Percentiles rank a stretch among this genome's conserved stretches.
These are phyloP conservation scores for Scedosporium boydii DNA, from an alignment of 2,329 filamentous ascomycete species.

Conservation along the genomic window DNA sequence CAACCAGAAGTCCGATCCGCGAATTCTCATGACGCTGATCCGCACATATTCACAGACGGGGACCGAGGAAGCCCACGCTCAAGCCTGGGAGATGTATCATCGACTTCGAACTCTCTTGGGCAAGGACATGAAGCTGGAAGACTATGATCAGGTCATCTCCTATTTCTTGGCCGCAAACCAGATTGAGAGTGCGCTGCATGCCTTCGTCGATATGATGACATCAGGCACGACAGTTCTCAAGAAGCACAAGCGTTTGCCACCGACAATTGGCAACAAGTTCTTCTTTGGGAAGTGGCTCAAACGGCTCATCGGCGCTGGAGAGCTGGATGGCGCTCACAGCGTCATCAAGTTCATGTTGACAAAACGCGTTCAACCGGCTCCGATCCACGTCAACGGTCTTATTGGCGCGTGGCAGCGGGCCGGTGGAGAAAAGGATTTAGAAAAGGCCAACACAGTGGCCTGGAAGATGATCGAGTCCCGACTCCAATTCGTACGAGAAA, in stretches of 20 bases:
- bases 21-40: conserved; percentile 60
- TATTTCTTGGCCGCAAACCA: conserved; percentile 59
- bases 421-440: conserved; percentile 40
- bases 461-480: conserved; percentile 70
- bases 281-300: conserved; percentile 88
- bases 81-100: conserved; percentile 60
- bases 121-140: conserved; percentile 53
- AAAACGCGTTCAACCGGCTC: conserved; percentile 55
- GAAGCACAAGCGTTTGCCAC: conserved; percentile 31
- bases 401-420: conserved; percentile 69
- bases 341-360: conserved; percentile 70
- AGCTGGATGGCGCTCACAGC: conserved; percentile 60
- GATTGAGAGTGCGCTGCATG: conserved; percentile 57
- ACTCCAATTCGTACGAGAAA: conserved; percentile 50
- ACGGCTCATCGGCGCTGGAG: conserved; percentile 63
- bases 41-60: conserved; percentile 49
- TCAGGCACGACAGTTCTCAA: conserved; percentile 42
- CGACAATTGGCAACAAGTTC: conserved; percentile 58
- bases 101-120: conserved; percentile 53
- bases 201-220: conserved; percentile 87
- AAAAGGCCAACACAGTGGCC: conserved; percentile 57
- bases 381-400: conserved; percentile 73
- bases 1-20: conserved; percentile 36
- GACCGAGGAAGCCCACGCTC: conserved; percentile 33
- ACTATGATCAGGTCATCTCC: conserved; percentile 68